Base-by-base conservation (phyloP, 1,284 basidiomycete species). In the Leccinum holopus region DNA sequence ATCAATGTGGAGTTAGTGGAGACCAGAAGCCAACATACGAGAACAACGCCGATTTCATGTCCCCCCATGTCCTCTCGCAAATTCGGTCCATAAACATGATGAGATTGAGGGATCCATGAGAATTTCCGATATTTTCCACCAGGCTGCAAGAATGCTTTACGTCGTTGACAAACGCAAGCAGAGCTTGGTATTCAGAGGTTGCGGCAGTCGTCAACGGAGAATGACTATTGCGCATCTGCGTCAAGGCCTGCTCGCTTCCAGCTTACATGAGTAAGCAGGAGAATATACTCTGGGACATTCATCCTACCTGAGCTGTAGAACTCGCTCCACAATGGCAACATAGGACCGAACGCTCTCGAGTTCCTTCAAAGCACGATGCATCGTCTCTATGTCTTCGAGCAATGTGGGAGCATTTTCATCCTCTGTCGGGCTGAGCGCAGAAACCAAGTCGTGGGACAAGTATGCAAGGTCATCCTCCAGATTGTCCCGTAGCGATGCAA, bases 341-440 rank as follows among this genome's bases (percentile, higher is more conserved):
- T 21, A 21, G 21, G 21, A 21, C 21, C 21, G 21, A 21, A 21
- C 21, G 21, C 21, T 21, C 21, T 21, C 21, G 54, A 95, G 80
- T 70, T 92, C 89, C 70, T 85, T 87, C 67, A 96, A 72, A 69
- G 83, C 84, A 60, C 84, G 80, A 71, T 93, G 90, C 61, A 92
- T 76, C 0, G 82, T 83, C 71, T 95, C 91, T 64, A 95, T 80
- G 47, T 87, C 87, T 75, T 96, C 91, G n/a, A 96, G 78, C 11
- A 94, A 77, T 1, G 88, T 91, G 1, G 86, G 79, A 49, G 78
- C 72, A 37, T 73, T 76, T 5, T 82, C 79, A 44, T 78, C 79
- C 21, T 78, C 80, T 10, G 79, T 53, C 21, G 70, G 73, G 56
- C 66, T 79, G 33, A 84, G 67, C 1, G 83, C 77, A 0, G 90